Percentiles rank a stretch among this genome's conserved stretches.
Conservation (phyloP, 768 basidiomycete species). For the Agrocybe chaxingu region DNA sequence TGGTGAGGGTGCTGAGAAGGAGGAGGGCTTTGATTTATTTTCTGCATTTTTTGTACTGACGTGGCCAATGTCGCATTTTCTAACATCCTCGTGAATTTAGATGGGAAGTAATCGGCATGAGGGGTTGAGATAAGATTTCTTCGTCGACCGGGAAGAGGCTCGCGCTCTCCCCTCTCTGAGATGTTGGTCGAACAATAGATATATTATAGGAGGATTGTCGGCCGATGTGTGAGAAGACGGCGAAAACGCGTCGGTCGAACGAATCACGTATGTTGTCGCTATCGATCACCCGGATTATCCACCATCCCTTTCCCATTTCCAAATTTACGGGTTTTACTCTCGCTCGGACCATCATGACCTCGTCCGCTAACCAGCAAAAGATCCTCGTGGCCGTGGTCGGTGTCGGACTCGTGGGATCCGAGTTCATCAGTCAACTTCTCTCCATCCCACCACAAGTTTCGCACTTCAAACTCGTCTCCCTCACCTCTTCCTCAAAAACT, state of each 20-base stretch:
- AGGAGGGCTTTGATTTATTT: too few relatives aligned
- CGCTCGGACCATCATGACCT: slow-evolving; percentile 21
- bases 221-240: too few relatives aligned
- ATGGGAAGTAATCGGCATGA: too few relatives aligned
- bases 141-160: too few relatives aligned
- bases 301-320: slow-evolving; percentile 8
- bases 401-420: slow-evolving; percentile 88
- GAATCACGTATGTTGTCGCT: slow-evolving; percentile 16
- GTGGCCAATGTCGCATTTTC: too few relatives aligned
- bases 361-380: slow-evolving; percentile 17
- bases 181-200: too few relatives aligned
- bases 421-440: slow-evolving; percentile 80
- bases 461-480: slow-evolving; percentile 63
- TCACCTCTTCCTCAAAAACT: slow-evolving; percentile 64
- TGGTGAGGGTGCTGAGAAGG: slow-evolving; percentile 34
- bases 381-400: slow-evolving; percentile 80
- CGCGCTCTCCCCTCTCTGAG: too few relatives aligned
- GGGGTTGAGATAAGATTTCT: too few relatives aligned
- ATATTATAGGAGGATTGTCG: too few relatives aligned
- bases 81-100: too few relatives aligned
- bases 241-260: neutral
- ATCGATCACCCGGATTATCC: slow-evolving; percentile 19
- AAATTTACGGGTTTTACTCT: slow-evolving; percentile 1
- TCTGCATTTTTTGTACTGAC: too few relatives aligned
- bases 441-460: slow-evolving; percentile 52